A percentile compares a stretch with the other conserved stretches of the same genome.
Conservation (phyloP, 257 asterid genomes). For the Petunia axillaris region DNA sequence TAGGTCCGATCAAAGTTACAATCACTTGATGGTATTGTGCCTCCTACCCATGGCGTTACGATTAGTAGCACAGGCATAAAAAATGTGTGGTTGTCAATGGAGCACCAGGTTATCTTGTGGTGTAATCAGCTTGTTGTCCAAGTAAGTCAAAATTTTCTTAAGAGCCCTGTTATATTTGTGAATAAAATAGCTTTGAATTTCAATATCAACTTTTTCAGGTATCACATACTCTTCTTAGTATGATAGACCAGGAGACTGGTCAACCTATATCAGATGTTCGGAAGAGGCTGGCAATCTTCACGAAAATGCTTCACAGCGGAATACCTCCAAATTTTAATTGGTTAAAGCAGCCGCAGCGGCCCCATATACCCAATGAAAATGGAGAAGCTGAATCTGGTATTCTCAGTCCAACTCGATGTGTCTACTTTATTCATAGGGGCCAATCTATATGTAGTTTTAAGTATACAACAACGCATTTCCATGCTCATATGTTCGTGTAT, state of each 20-base stretch:
- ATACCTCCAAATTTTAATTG: constrained; percentile 71
- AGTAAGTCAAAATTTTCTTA: constrained; percentile 55
- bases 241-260: constrained; percentile 71
- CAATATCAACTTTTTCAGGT: constrained; percentile 61
- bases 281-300: constrained; percentile 71
- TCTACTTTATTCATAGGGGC: constrained; percentile 13
- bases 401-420: constrained; percentile 28
- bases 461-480: constrained; percentile 15
- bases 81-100: constrained; percentile 98
- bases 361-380: constrained; percentile 41
- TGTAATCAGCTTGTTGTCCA: constrained; percentile 83
- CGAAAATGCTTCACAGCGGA: constrained; percentile 89
- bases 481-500: constrained; percentile 12
- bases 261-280: constrained; percentile 70
- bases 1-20: constrained; percentile 90
- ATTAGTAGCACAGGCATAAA: constrained; percentile 82
- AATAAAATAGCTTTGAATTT: constrained; percentile 34
- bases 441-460: constrained; percentile 25
- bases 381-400: constrained; percentile 60
- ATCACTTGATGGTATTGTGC: constrained; percentile 93
- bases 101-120: constrained; percentile 96
- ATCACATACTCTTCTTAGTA: constrained; percentile 94
- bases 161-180: constrained; percentile 14
- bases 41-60: constrained; percentile 90
- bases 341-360: constrained; percentile 47